Conservation (phyloP, 2,329 filamentous ascomycete species). For the Diaporthe vexans region DNA sequence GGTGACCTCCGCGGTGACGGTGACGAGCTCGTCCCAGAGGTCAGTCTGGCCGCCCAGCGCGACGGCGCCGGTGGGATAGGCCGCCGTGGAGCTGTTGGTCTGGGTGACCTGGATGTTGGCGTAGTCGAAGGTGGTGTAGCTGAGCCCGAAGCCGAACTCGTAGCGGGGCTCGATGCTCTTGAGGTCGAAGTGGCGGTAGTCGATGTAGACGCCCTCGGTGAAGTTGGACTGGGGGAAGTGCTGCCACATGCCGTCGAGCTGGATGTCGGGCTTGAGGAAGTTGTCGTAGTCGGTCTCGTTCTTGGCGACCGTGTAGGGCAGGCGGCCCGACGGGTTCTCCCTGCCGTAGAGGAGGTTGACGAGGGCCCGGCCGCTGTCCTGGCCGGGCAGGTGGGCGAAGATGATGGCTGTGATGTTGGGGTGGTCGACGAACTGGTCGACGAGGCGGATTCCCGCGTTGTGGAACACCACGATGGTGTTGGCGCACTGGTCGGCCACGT, state of each 20-base stretch:
- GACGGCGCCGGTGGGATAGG: conserved; percentile 56
- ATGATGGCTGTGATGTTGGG: conserved; percentile 75
- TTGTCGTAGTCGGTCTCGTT: conserved; percentile 68
- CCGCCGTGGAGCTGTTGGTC: conserved; percentile 47
- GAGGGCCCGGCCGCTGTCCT: conserved; percentile 71
- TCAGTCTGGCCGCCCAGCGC: conserved; percentile 60
- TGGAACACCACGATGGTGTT: conserved; percentile 77
- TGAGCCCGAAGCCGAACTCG: conserved; percentile 70
- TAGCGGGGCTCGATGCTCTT: conserved; percentile 63
- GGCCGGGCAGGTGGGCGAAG: conserved; percentile 75
- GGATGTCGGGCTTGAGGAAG: conserved; percentile 55
- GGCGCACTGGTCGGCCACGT: conserved; percentile 70
- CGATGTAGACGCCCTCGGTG: conserved; percentile 64
- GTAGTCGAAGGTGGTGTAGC: conserved; percentile 68
- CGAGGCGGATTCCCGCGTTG: conserved; percentile 72
- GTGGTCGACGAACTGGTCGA: conserved; percentile 74
- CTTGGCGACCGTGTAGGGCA: conserved; percentile 73
- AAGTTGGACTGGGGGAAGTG: conserved; percentile 67
- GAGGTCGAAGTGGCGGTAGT: conserved; percentile 70
- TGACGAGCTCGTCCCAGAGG: conserved; percentile 62
- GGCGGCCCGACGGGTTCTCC: conserved; percentile 67
- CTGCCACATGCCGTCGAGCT: conserved; percentile 69
- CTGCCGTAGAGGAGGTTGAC: conserved; percentile 71
- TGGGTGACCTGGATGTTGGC: conserved; percentile 56
- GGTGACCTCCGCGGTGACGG: conserved; percentile 54